These are phyloP conservation scores for Pythium insidiosum DNA, from an alignment of 352 stramenopile species.

Conservation along the genomic window DNA sequence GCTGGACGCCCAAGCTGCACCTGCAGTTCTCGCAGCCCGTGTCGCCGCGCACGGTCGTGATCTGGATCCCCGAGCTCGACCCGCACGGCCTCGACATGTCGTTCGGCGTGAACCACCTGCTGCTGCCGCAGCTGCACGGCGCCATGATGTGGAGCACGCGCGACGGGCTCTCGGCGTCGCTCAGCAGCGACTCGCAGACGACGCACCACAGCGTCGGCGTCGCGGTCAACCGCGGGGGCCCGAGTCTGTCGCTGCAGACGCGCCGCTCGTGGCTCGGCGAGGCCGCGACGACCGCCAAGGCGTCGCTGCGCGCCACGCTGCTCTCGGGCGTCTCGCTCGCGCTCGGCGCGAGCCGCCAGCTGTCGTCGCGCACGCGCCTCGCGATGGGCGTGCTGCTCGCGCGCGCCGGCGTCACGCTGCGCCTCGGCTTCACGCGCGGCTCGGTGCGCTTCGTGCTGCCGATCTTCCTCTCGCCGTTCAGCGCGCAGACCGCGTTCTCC, in stretches of 20 bases:
- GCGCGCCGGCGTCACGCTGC: slow-evolving; percentile 47
- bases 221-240: slow-evolving; percentile 30
- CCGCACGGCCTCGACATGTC: slow-evolving; percentile 66
- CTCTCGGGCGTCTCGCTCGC: slow-evolving; percentile 37
- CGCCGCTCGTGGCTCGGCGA: slow-evolving; percentile 28
- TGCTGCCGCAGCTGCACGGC: slow-evolving; percentile 51
- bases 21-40: slow-evolving; percentile 69
- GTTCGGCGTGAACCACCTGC: slow-evolving; percentile 57
- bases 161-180: slow-evolving; percentile 61
- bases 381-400: slow-evolving; percentile 53
- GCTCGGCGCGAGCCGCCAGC: slow-evolving; percentile 38
- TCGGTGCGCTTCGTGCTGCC: slow-evolving; percentile 77
- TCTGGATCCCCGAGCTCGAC: slow-evolving; percentile 67
- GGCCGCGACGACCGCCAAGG: slow-evolving; percentile 30
- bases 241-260: slow-evolving; percentile 53
- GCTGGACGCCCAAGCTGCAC: slow-evolving; percentile 70
- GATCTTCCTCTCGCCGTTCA: slow-evolving; percentile 77
- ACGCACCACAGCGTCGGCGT: slow-evolving; percentile 35
- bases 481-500: slow-evolving; percentile 48
- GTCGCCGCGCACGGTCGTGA: slow-evolving; percentile 58
- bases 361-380: slow-evolving; percentile 49
- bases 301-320: slow-evolving; percentile 44
- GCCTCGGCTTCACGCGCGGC: slow-evolving; percentile 64
- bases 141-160: slow-evolving; percentile 78
- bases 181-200: slow-evolving; percentile 34